Conservation (phyloP, 108 stramenopile genomes). For the Nitzschia putrida region DNA sequence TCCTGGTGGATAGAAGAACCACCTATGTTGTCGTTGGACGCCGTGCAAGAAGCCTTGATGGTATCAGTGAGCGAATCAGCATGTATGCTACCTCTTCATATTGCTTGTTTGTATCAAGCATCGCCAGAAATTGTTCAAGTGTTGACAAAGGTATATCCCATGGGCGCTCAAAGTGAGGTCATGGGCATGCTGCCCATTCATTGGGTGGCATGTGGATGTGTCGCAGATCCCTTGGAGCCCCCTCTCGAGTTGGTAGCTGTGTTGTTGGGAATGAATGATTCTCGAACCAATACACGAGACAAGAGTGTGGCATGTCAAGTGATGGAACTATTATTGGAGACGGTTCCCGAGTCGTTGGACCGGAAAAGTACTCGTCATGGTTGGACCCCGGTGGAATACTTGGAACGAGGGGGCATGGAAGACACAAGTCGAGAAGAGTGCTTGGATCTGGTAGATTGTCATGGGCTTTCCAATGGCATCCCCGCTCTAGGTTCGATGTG, state of each 20-base stretch:
- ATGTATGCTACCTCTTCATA: conserved; percentile 32
- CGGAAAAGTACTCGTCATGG: conserved; percentile 6
- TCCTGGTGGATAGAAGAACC: no score
- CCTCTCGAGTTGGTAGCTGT: neutral
- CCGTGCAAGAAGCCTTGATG: neutral
- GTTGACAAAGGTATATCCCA: conserved; percentile 31
- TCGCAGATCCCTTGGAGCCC: neutral
- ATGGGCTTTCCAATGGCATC: no score
- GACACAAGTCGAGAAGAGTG: conserved; percentile 3
- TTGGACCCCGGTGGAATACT: conserved; percentile 19
- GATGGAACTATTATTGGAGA: conserved; percentile 12
- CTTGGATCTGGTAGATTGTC: neutral
- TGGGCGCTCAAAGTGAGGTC: neutral
- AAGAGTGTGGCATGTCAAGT: neutral
- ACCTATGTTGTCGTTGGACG: neutral
- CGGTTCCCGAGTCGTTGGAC: conserved; percentile 5
- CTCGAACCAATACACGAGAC: neutral
- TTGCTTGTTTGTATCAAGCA: conserved; percentile 42
- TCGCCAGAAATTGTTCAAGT: conserved; percentile 32
- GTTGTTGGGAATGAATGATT: neutral
- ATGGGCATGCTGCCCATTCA: conserved; percentile 45
- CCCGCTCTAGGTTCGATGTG: no score
- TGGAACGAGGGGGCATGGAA: conserved; percentile 4
- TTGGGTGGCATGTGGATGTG: conserved; percentile 32
- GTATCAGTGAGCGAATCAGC: conserved; percentile 2